phyloP scores from a whole-genome alignment of 352 stramenopile genomes.

The Phytophthora litchii region DNA sequence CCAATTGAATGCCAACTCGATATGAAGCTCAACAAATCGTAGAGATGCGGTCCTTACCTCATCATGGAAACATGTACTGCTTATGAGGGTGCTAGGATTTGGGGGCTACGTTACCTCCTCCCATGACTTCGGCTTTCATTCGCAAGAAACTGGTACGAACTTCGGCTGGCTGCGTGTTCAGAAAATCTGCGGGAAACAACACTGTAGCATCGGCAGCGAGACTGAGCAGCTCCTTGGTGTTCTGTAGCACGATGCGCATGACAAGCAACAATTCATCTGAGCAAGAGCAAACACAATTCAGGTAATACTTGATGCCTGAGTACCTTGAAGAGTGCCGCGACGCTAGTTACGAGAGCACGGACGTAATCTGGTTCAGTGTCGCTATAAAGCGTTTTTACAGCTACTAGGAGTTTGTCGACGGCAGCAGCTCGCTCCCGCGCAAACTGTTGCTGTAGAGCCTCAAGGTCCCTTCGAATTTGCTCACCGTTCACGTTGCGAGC shows the following conservation, averaged over 20 bases:
- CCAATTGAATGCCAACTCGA: constrained; percentile 25
- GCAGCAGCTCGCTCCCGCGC: constrained; percentile 60
- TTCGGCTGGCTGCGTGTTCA: constrained; percentile 64
- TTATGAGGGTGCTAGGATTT: constrained; percentile 2
- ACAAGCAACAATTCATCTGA: constrained; percentile 6
- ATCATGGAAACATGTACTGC: too few species aligned
- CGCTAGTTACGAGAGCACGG: constrained; percentile 47
- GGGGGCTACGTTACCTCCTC: constrained; percentile 11
- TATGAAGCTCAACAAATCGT: constrained; percentile 14
- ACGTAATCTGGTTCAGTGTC: constrained; percentile 82
- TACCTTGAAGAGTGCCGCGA: constrained; percentile 82
- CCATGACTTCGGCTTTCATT: constrained; percentile 57
- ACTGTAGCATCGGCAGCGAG: constrained; percentile 74
- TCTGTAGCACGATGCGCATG: constrained; percentile 33
- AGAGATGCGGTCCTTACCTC: not conserved
- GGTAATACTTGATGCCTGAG: not conserved
- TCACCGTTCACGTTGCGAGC: constrained; percentile 68
- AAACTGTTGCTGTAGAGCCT: constrained; percentile 72
- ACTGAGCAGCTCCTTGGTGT: constrained; percentile 87
- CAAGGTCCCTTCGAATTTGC: constrained; percentile 57
- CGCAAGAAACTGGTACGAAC: constrained; percentile 66
- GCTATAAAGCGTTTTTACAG: constrained; percentile 71
- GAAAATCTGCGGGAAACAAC: constrained; percentile 84
- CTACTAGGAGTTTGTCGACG: constrained; percentile 69
- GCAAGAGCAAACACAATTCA: constrained; percentile 2